These are phyloP conservation scores for Arxiozyma telluris DNA, from an alignment of 1,139 yeast genomes.

Conservation along the genomic window DNA sequence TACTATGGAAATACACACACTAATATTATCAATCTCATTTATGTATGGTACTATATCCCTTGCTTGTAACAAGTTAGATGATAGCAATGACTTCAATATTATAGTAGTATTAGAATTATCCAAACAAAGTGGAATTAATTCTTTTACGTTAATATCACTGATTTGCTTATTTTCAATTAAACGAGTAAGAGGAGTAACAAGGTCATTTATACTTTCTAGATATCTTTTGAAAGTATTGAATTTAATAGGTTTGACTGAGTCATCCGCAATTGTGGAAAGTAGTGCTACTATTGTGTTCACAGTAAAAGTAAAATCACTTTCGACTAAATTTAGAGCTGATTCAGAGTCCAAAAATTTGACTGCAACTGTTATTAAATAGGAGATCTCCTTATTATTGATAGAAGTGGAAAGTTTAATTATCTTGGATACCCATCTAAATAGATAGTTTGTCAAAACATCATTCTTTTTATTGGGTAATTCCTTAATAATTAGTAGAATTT, in stretches of 20 bases:
- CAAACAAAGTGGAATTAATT: neutral
- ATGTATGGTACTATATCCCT: conserved; percentile 4
- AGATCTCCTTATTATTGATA: neutral
- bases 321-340: neutral
- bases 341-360: neutral
- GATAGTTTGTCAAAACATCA: neutral
- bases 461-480: neutral
- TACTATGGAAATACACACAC: conserved; percentile 4
- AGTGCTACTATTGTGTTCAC: neutral
- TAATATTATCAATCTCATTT: neutral
- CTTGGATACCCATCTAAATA: neutral
- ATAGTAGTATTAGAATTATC: neutral
- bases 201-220: neutral
- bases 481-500: neutral
- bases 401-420: too few species aligned
- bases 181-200: neutral
- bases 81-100: neutral
- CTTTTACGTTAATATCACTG: neutral
- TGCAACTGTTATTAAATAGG: neutral
- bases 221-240: neutral
- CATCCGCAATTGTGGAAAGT: neutral
- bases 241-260: neutral
- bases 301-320: neutral
- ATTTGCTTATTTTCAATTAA: conserved; percentile 1
- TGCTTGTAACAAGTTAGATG: conserved; percentile 5